Conservation (phyloP, 108 stramenopile genomes). For the Nitzschia sp. region DNA sequence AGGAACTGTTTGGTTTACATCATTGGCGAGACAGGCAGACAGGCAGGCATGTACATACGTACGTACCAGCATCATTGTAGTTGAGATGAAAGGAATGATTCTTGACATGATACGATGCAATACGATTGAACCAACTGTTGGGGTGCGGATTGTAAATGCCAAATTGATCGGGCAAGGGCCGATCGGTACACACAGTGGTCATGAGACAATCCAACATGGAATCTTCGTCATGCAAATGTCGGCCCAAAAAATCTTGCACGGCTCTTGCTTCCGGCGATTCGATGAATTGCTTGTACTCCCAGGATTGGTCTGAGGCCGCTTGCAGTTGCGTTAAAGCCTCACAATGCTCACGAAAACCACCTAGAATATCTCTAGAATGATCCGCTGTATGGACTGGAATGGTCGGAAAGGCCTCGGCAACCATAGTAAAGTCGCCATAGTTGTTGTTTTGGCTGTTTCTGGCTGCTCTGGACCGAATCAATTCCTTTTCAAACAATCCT, state of each 20-base stretch:
- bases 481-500: slow-evolving; percentile 66
- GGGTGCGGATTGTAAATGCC: slow-evolving; percentile 25
- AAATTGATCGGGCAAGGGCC: slow-evolving; percentile 65
- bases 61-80: slow-evolving; percentile 39
- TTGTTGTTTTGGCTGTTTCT: neutral
- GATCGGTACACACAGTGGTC: slow-evolving; percentile 87
- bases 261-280: slow-evolving; percentile 1
- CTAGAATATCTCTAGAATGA: slow-evolving; percentile 60
- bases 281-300: slow-evolving; percentile 1
- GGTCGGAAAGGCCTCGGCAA: too few species aligned
- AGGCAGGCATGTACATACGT: too few species aligned
- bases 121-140: slow-evolving; percentile 20
- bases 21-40: too few species aligned
- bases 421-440: neutral
- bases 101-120: neutral
- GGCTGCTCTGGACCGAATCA: slow-evolving; percentile 1
- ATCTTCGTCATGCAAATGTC: slow-evolving; percentile 6
- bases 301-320: neutral
- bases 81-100: slow-evolving; percentile 11
- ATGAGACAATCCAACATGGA: slow-evolving; percentile 78
- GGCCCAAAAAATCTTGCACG: slow-evolving; percentile 22
- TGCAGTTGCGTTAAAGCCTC: slow-evolving; percentile 26
- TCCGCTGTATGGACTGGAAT: slow-evolving; percentile 76
- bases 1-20: neutral
- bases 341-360: slow-evolving; percentile 60